Evolutionary conservation across 805 yeast genomes (phyloP).

Genomic region (Candida dendrica): DNA sequence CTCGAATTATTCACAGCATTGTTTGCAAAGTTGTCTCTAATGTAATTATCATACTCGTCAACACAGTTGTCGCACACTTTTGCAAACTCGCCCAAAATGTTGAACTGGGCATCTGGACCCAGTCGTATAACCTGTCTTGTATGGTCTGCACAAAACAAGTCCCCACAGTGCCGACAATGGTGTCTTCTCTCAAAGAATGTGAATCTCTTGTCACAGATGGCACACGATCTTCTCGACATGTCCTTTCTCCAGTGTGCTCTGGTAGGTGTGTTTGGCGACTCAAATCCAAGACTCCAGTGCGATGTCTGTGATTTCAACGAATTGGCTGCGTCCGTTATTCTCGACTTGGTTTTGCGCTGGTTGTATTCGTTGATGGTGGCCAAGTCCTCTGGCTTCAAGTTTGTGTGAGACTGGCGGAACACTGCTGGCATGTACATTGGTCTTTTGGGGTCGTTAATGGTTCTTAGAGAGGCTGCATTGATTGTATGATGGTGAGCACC

Average conservation of each 20-base stretch:
- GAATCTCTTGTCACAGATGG: slow-evolving; percentile 60
- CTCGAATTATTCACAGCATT: slow-evolving; percentile 3
- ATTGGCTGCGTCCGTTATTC: slow-evolving; percentile 16
- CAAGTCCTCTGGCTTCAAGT: slow-evolving; percentile 33
- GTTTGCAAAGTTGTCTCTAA: slow-evolving; percentile 21
- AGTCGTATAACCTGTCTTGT: slow-evolving; percentile 48
- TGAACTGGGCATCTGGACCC: slow-evolving; percentile 52
- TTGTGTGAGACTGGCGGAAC: slow-evolving; percentile 44
- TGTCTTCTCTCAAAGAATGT: slow-evolving; percentile 75
- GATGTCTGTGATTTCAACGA: slow-evolving; percentile 20
- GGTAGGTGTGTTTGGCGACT: slow-evolving; percentile 26
- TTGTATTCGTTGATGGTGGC: slow-evolving; percentile 22
- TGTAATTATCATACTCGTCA: slow-evolving; percentile 48
- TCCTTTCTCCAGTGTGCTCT: slow-evolving; percentile 73
- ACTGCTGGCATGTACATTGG: slow-evolving; percentile 93
- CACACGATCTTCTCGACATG: slow-evolving; percentile 54
- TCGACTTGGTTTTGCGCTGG: slow-evolving; percentile 8
- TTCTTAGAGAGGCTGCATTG: slow-evolving; percentile 35
- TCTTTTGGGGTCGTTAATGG: slow-evolving; percentile 72
- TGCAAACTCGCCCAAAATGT: slow-evolving; percentile 56
- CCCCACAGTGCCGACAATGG: slow-evolving; percentile 84
- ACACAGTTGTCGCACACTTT: slow-evolving; percentile 69
- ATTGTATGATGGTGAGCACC: background rate
- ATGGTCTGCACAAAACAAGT: slow-evolving; percentile 68
- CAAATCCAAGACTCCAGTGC: slow-evolving; percentile 19